Evolutionary conservation across 2,329 filamentous ascomycete species (phyloP).

Genomic region (Hymenoscyphus fructigenus): DNA sequence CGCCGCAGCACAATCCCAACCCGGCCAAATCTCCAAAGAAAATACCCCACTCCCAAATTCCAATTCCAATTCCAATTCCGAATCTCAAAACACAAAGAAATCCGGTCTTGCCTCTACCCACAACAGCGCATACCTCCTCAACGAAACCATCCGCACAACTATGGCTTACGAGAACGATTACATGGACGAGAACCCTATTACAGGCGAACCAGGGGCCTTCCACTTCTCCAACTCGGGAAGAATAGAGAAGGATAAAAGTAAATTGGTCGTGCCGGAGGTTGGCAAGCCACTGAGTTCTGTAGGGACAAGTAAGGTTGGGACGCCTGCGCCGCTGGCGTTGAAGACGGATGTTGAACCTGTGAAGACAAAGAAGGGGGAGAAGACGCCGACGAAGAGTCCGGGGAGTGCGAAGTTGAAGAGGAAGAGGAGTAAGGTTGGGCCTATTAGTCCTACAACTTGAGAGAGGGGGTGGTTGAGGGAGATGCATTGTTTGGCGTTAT

Average conservation of each 20-base stretch:
- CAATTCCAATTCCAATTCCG: background rate
- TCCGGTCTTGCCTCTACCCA: constrained; percentile 18
- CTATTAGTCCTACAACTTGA: constrained; percentile 24
- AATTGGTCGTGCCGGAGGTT: constrained; percentile 22
- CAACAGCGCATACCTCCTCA: constrained; percentile 39
- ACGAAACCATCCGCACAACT: constrained; percentile 58
- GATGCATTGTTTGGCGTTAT: background rate
- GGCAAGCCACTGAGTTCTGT: constrained; percentile 19
- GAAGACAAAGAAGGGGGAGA: constrained; percentile 34
- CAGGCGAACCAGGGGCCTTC: constrained; percentile 64
- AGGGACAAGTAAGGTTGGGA: constrained; percentile 21
- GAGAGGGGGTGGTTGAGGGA: background rate
- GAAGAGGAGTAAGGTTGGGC: constrained; percentile 39
- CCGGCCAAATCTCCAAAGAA: constrained; percentile 34
- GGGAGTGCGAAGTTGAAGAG: constrained; percentile 38
- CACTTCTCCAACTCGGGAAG: constrained; percentile 62
- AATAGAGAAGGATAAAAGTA: constrained; percentile 31
- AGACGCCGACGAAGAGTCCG: constrained; percentile 36
- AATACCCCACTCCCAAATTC: constrained; percentile 48
- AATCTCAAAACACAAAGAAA: constrained; percentile 24
- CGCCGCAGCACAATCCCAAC: constrained; percentile 26
- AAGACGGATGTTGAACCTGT: constrained; percentile 31
- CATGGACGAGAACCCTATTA: constrained; percentile 68
- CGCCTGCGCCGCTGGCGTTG: constrained; percentile 25
- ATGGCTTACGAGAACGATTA: constrained; percentile 62